Conservation (phyloP, 352 stramenopile species). For the Globisporangium irregulare region DNA sequence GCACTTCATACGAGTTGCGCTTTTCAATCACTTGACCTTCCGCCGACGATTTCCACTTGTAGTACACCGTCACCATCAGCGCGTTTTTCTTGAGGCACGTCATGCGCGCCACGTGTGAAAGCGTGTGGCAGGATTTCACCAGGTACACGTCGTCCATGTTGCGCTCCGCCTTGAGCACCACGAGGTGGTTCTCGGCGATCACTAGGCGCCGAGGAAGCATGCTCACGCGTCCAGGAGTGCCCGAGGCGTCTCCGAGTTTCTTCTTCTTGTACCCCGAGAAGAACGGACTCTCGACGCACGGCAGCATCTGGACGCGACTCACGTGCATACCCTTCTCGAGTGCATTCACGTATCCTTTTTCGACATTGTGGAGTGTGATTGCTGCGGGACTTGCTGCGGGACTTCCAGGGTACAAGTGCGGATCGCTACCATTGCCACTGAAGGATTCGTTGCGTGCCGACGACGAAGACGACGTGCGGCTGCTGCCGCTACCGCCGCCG, state of each 20-base stretch:
- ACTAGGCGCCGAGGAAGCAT: constrained; percentile 65
- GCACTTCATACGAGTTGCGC: constrained; percentile 80
- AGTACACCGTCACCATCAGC: constrained; percentile 86
- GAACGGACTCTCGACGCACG: constrained; percentile 67
- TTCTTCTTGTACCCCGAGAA: constrained; percentile 90
- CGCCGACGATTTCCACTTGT: constrained; percentile 61
- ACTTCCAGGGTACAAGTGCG: neutral
- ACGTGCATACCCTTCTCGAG: constrained; percentile 70
- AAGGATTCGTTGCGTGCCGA: constrained; percentile 54
- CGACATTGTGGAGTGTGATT: constrained; percentile 48
- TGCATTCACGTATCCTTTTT: constrained; percentile 41
- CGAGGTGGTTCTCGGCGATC: constrained; percentile 64
- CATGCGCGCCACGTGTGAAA: constrained; percentile 77
- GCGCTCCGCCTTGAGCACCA: constrained; percentile 76
- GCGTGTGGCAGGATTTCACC: constrained; percentile 73
- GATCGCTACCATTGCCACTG: constrained; percentile 13
- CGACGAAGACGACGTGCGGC: constrained; percentile 42
- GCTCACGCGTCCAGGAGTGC: constrained; percentile 17
- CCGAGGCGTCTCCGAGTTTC: constrained; percentile 13
- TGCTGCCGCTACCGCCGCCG: constrained; percentile 18
- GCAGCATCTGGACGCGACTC: constrained; percentile 65
- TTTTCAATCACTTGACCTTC: constrained; percentile 46
- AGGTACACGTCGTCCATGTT: constrained; percentile 71
- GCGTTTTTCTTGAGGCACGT: constrained; percentile 89
- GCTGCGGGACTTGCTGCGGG: constrained; percentile 5